A percentile compares a stretch with the other conserved stretches of the same genome.
These are phyloP conservation scores for Sugiyamaella qingdaonensis DNA, from an alignment of 805 yeast species.

Conservation along the genomic window DNA sequence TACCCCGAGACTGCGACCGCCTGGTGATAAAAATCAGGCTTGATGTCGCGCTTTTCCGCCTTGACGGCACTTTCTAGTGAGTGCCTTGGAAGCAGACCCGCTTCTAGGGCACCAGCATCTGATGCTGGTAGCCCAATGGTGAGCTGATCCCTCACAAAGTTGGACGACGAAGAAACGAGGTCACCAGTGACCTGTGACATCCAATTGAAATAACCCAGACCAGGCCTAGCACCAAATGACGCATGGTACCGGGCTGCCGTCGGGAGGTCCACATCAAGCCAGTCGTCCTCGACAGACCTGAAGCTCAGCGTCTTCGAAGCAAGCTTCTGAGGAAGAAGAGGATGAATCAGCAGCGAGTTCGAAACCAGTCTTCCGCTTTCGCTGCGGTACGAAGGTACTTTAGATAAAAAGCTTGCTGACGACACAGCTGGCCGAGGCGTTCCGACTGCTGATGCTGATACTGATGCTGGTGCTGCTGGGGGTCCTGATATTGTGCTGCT, in stretches of 20 bases:
- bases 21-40: constrained; percentile 20
- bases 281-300: constrained; percentile 24
- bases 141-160: constrained; percentile 11
- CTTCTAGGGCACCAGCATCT: background rate
- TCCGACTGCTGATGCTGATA: background rate
- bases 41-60: background rate
- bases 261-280: constrained; percentile 12
- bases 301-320: constrained; percentile 15
- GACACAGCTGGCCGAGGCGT: background rate
- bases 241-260: constrained; percentile 5
- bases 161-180: constrained; percentile 20
- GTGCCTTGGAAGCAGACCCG: too few relatives aligned
- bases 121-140: background rate
- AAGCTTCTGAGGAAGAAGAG: constrained; percentile 17
- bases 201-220: constrained; percentile 14
- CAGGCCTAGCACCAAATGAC: constrained; percentile 5
- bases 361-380: background rate
- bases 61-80: background rate
- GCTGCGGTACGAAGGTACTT: background rate
- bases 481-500: background rate
- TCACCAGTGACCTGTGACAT: constrained; percentile 21
- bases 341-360: constrained; percentile 15
- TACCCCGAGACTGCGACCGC: constrained; percentile 22
- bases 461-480: background rate
- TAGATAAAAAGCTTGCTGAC: background rate